Conservation (phyloP, 2,329 filamentous ascomycete species). For the Scedosporium aurantiacum region DNA sequence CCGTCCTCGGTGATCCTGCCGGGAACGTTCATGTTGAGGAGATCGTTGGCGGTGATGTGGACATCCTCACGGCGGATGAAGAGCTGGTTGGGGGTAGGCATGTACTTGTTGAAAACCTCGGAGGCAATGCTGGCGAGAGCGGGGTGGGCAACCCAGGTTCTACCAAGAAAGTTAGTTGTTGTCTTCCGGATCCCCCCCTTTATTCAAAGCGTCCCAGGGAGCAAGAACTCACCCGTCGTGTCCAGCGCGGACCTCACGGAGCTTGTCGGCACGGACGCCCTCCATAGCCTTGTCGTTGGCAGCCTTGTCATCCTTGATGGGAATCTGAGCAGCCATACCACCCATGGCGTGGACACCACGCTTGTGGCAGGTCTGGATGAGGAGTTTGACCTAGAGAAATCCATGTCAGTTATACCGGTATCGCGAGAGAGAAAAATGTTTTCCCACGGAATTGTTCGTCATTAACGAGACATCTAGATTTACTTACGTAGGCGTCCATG, state of each 20-base stretch:
- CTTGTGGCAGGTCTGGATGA: slow-evolving; percentile 97
- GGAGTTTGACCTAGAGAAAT: slow-evolving; percentile 54
- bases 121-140: slow-evolving; percentile 78
- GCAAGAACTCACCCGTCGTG: slow-evolving; percentile 55
- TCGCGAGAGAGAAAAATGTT: too few relatives aligned
- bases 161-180: slow-evolving; percentile 7
- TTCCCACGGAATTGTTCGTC: too few relatives aligned
- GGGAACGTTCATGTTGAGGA: slow-evolving; percentile 96
- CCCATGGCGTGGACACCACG: slow-evolving; percentile 98
- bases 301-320: slow-evolving; percentile 85
- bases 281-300: slow-evolving; percentile 95
- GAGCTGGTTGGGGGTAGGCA: slow-evolving; percentile 97
- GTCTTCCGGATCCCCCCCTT: too few relatives aligned
- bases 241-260: slow-evolving; percentile 87
- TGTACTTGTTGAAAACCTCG: slow-evolving; percentile 94
- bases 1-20: slow-evolving; percentile 86
- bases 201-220: not conserved
- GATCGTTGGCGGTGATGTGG: slow-evolving; percentile 71
- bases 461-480: not conserved
- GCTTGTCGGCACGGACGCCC: slow-evolving; percentile 84
- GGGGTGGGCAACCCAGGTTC: slow-evolving; percentile 93
- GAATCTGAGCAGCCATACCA: slow-evolving; percentile 97
- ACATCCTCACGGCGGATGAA: slow-evolving; percentile 87
- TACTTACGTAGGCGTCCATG: slow-evolving; percentile 75
- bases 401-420: not conserved